Evolutionary conservation across 306 rosid species (phyloP).

Genomic region (Trifolium fragiferum): DNA sequence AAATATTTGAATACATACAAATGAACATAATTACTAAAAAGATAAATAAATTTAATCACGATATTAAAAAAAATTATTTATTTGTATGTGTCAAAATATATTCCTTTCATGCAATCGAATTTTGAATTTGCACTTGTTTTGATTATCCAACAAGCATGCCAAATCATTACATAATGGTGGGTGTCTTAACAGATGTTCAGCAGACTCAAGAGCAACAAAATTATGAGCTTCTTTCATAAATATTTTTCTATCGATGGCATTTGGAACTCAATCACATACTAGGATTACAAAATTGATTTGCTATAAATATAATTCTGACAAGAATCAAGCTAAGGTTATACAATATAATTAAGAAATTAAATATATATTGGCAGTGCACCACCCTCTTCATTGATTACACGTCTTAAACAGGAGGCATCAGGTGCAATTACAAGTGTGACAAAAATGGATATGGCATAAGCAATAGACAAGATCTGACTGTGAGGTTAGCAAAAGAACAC

Average conservation of each 20-base stretch:
- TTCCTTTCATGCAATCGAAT: no score
- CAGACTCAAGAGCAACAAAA: not conserved
- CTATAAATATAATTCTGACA: slow-evolving; percentile 13
- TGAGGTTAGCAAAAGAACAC: slow-evolving; percentile 13
- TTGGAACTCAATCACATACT: not conserved
- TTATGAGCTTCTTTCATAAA: not conserved
- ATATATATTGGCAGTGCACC: slow-evolving; percentile 7
- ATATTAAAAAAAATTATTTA: no score
- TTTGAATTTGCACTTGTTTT: no score
- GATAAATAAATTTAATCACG: no score
- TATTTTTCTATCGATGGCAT: slow-evolving; percentile 1
- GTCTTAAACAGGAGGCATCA: slow-evolving; percentile 12
- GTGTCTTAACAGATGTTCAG: no score
- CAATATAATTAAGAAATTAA: not conserved
- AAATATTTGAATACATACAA: no score
- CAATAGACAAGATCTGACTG: slow-evolving; percentile 13
- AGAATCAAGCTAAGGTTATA: slow-evolving; percentile 25
- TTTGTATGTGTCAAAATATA: no score
- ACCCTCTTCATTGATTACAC: slow-evolving; percentile 9
- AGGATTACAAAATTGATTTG: slow-evolving; percentile 48
- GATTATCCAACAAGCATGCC: no score
- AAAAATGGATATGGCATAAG: slow-evolving; percentile 11
- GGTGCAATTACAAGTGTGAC: slow-evolving; percentile 12
- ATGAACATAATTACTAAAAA: no score
- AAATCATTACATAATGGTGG: no score